Evolutionary conservation across 805 yeast species (phyloP).

Genomic region (Ogataea pilisensis): DNA sequence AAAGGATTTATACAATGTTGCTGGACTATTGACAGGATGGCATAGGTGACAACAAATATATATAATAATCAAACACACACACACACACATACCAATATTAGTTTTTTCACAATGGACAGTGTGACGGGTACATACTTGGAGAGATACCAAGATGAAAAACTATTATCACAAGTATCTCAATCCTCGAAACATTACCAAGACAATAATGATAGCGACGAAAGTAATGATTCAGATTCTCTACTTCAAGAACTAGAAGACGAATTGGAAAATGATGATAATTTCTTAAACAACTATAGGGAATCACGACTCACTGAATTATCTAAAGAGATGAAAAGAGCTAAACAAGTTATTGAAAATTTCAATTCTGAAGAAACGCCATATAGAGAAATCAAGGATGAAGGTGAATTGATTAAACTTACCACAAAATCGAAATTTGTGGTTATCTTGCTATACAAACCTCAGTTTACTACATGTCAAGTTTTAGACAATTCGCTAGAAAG

Average conservation of each 20-base stretch:
- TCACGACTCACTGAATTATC: conserved; percentile 56
- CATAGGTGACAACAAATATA: no score
- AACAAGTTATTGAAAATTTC: conserved; percentile 27
- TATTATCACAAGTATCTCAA: conserved; percentile 2
- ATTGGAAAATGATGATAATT: conserved; percentile 41
- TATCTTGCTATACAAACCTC: conserved; percentile 61
- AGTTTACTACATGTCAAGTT: conserved; percentile 54
- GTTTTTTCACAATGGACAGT: conserved; percentile 7
- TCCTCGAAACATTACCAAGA: background rate
- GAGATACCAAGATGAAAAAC: conserved; percentile 37
- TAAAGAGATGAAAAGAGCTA: conserved; percentile 36
- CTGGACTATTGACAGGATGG: no score
- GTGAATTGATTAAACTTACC: conserved; percentile 50
- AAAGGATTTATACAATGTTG: no score
- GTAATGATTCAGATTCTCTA: conserved; percentile 30
- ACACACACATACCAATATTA: no score
- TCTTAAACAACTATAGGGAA: conserved; percentile 54
- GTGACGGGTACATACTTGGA: conserved; percentile 32
- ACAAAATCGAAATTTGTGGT: conserved; percentile 40
- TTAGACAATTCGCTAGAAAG: conserved; percentile 46
- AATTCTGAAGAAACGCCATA: conserved; percentile 31
- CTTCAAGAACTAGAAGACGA: conserved; percentile 49
- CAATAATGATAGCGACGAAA: conserved; percentile 27
- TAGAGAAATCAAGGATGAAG: conserved; percentile 50
- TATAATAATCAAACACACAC: no score